A percentile compares a stretch with the other conserved stretches of the same genome.
phyloP scores from a whole-genome alignment of 305 asterid genomes.

The Fraxinus velutina region DNA sequence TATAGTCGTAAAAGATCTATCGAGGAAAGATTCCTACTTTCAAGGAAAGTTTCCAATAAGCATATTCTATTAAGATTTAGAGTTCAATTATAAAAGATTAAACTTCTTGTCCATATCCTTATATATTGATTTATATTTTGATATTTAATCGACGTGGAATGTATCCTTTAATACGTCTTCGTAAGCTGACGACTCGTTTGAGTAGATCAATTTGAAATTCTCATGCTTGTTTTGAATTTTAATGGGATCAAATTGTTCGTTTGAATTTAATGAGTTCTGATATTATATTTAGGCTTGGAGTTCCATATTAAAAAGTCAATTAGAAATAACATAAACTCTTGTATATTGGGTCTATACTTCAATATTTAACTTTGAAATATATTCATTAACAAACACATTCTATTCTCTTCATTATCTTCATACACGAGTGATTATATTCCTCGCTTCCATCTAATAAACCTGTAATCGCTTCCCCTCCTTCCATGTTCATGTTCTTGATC shows the following conservation, averaged over 20 bases:
- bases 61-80: slow-evolving; percentile 47
- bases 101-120: too few species aligned
- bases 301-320: background rate
- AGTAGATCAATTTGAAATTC: too few species aligned
- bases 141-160: too few species aligned
- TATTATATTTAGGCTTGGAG: too few species aligned
- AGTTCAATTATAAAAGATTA: background rate
- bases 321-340: background rate
- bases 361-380: too few species aligned
- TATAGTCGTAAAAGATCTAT: slow-evolving; percentile 26
- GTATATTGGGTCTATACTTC: too few species aligned
- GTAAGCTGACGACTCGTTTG: background rate
- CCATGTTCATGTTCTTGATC: slow-evolving; percentile 27
- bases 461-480: slow-evolving; percentile 42
- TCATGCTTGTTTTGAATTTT: too few species aligned
- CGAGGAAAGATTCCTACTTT: slow-evolving; percentile 57
- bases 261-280: background rate
- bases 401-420: slow-evolving; percentile 76
- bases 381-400: background rate
- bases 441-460: slow-evolving; percentile 78
- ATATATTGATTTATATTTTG: too few species aligned
- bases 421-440: slow-evolving; percentile 70
- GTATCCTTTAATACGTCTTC: too few species aligned
- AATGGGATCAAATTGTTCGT: background rate
- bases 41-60: slow-evolving; percentile 92